Conservation (phyloP, 768 basidiomycete species). For the Pleurotus ostreatus region DNA sequence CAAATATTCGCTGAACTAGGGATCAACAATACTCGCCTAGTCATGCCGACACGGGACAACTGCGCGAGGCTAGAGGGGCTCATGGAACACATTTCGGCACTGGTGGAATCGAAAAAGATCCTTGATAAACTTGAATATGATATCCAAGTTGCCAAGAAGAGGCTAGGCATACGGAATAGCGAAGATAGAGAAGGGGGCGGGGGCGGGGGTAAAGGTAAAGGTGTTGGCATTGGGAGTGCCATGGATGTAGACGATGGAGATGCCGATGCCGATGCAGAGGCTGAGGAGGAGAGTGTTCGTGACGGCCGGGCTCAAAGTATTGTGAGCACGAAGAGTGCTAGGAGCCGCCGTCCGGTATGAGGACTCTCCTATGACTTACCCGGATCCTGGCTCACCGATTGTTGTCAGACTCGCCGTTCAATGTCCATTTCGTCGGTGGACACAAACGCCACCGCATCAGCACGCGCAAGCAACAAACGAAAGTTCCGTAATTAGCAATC, state of each 20-base stretch:
- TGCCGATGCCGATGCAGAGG: conserved; percentile 31
- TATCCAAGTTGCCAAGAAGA: conserved; percentile 63
- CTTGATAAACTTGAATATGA: conserved; percentile 88
- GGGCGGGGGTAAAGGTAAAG: conserved; percentile 19
- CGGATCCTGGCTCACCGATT: not conserved
- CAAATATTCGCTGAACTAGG: conserved; percentile 76
- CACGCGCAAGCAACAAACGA: conserved; percentile 53
- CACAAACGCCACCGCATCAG: conserved; percentile 49
- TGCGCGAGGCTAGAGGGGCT: conserved; percentile 69
- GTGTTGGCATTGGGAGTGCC: conserved; percentile 28
- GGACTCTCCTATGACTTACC: not conserved
- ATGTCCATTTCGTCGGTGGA: conserved; percentile 76
- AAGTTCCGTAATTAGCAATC: conserved; percentile 14
- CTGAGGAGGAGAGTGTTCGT: conserved; percentile 34
- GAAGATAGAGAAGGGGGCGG: conserved; percentile 26
- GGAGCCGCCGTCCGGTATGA: conserved; percentile 60
- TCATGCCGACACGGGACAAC: conserved; percentile 93
- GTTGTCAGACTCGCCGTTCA: conserved; percentile 50
- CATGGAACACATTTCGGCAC: conserved; percentile 61
- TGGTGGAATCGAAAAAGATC: conserved; percentile 87
- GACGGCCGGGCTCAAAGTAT: conserved; percentile 67
- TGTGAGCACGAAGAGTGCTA: conserved; percentile 49
- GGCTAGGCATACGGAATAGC: conserved; percentile 49
- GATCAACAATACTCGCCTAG: conserved; percentile 66
- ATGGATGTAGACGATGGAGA: conserved; percentile 30